These are phyloP conservation scores for Yarrowia sp. DNA, from an alignment of 805 yeast genomes.

Conservation along the genomic window DNA sequence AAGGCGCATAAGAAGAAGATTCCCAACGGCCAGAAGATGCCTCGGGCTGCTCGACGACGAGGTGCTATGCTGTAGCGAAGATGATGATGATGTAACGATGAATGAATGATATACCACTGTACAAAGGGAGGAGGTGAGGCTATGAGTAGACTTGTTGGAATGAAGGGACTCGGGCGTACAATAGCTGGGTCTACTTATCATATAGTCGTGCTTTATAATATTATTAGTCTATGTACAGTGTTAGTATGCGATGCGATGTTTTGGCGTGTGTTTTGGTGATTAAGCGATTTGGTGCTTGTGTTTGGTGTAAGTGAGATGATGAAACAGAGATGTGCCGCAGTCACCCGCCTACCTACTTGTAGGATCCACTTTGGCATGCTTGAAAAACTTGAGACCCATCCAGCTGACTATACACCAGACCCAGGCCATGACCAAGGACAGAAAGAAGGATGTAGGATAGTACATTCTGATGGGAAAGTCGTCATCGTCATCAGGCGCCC, in stretches of 20 bases:
- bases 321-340: too few species aligned
- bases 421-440: slow-evolving; percentile 57
- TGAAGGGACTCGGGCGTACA: background rate
- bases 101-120: slow-evolving; percentile 9
- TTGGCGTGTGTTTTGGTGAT: too few species aligned
- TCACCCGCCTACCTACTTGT: background rate
- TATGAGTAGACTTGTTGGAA: background rate
- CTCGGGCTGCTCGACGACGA: slow-evolving; percentile 18
- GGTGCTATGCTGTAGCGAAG: background rate
- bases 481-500: slow-evolving; percentile 43
- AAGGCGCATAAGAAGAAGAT: background rate
- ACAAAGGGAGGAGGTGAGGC: background rate
- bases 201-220: background rate
- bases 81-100: background rate
- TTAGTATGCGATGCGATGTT: slow-evolving; percentile 15
- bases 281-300: too few species aligned
- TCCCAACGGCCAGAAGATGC: slow-evolving; percentile 9
- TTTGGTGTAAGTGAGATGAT: too few species aligned
- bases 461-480: slow-evolving; percentile 54
- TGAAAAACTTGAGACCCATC: slow-evolving; percentile 80
- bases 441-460: slow-evolving; percentile 50
- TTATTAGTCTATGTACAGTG: slow-evolving; percentile 27
- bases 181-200: too few species aligned
- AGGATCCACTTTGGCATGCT: slow-evolving; percentile 71
- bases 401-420: slow-evolving; percentile 77